Evolutionary conservation across 495 filamentous ascomycete species (phyloP), one percentile per base, ranked within the genome.

Genomic region (Aspergillus panamensis): DNA sequence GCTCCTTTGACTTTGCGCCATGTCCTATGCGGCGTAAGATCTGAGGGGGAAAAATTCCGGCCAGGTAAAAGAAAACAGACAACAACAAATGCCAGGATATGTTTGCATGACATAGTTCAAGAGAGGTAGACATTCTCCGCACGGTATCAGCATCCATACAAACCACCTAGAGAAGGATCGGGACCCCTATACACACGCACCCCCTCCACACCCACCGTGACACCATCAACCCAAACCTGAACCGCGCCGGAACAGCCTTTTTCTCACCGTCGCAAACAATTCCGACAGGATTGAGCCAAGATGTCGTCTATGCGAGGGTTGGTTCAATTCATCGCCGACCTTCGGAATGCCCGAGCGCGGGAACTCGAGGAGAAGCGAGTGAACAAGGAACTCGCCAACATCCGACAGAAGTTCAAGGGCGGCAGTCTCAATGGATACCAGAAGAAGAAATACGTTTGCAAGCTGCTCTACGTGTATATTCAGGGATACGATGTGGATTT

Each of bases 371-470:
- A 99, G 77, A 99, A 99, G 77, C 81, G 95, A 63, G 97, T 99
- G 71, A 99, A 99, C 71, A 99, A 99, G 74, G 95, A 99, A 77
- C 78, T 97, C 67, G 95, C 95, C 67, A 99, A 99, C 66, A 97
- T 99, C 73, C 85, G 94, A 79, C 80, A 82, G 65, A 82, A 82
- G 60, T 82, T 82, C 64, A 80, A 80, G 86, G 88, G 92, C 71
- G 92, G 92, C 39, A 89, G 80, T 69, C 76, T 97, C 29, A 96
- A 87, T 73, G 95, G 95, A 50, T 99, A 99, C 66, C 90, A 96
- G 74, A 96, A 95, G 82, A 99, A 99, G 82, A 99, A 99, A 89
- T 99, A 99, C 69, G 95, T 99, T 45, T 99, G 95, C 88, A 98
- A 98, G 85, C 82, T 99, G 61, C 83, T 99, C 45, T 99, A 99